Evolutionary conservation across 2,329 filamentous ascomycete species (phyloP).

Genomic region (Helotiales sp.): DNA sequence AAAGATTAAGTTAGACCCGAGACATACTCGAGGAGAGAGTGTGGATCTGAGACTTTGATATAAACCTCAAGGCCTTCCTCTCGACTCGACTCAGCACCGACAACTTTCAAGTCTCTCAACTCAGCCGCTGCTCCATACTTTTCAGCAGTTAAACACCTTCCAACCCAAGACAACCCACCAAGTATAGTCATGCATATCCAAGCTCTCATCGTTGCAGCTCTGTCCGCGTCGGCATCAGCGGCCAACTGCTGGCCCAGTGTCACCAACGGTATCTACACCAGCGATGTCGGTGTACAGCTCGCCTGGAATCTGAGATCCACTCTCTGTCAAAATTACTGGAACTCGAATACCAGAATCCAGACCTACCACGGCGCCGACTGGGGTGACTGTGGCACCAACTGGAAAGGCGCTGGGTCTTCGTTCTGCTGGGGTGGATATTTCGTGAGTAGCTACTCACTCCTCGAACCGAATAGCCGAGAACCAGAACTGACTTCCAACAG

Average conservation of each 20-base stretch:
- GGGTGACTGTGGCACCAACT: not conserved
- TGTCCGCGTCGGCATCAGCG: not conserved
- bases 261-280: not conserved
- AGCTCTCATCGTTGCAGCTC: not conserved
- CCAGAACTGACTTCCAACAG: not conserved
- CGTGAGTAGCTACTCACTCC: not conserved
- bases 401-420: not conserved
- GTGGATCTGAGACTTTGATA: not conserved
- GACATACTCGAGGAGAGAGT: not conserved
- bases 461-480: not conserved
- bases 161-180: not conserved
- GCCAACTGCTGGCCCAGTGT: not conserved
- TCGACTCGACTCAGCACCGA: not conserved
- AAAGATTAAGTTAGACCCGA: not conserved
- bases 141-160: not conserved
- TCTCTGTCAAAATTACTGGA: not conserved
- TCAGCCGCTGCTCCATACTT: not conserved
- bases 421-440: not conserved
- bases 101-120: not conserved
- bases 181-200: not conserved
- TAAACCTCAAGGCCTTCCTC: not conserved
- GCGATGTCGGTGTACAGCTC: not conserved
- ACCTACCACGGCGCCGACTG: not conserved
- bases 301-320: not conserved
- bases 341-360: slow-evolving; percentile 2